phyloP scores from a whole-genome alignment of 805 yeast genomes.

The Nakazawaea holstii region DNA sequence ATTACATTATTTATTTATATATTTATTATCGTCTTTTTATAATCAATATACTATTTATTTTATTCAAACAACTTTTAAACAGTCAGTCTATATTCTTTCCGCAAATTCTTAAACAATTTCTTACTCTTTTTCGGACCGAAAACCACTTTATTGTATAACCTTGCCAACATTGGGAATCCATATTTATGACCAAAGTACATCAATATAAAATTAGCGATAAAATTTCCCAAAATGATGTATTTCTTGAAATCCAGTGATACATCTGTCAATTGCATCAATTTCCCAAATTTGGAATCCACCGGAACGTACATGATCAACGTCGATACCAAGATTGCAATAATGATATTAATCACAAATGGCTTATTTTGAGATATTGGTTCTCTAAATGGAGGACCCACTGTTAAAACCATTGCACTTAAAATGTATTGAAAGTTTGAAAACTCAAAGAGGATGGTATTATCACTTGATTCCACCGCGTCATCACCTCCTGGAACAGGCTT shows the following conservation, averaged over 20 bases:
- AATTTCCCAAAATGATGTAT: conserved; percentile 36
- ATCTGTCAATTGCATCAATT: conserved; percentile 70
- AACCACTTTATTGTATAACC: conserved; percentile 27
- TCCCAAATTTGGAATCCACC: conserved; percentile 51
- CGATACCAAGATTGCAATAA: conserved; percentile 45
- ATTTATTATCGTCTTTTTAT: background rate
- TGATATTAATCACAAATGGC: conserved; percentile 67
- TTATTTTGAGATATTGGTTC: conserved; percentile 60
- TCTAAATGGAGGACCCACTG: conserved; percentile 92
- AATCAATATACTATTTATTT: too few relatives aligned
- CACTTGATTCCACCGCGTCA: conserved; percentile 80
- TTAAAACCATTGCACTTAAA: conserved; percentile 72
- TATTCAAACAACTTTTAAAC: background rate
- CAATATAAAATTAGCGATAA: conserved; percentile 42
- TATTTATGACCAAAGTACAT: conserved; percentile 40
- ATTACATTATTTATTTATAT: background rate
- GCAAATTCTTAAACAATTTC: conserved; percentile 33
- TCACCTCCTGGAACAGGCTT: conserved; percentile 78
- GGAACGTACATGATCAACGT: conserved; percentile 47
- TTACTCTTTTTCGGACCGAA: conserved; percentile 24
- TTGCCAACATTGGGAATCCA: conserved; percentile 37
- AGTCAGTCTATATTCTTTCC: conserved; percentile 18
- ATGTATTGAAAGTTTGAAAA: conserved; percentile 88
- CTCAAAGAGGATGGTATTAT: conserved; percentile 80
- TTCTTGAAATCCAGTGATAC: conserved; percentile 46